A percentile compares a stretch with the other conserved stretches of the same genome.
Evolutionary conservation across 352 stramenopile genomes (phyloP).

Genomic region (Elongisporangium senticosum): DNA sequence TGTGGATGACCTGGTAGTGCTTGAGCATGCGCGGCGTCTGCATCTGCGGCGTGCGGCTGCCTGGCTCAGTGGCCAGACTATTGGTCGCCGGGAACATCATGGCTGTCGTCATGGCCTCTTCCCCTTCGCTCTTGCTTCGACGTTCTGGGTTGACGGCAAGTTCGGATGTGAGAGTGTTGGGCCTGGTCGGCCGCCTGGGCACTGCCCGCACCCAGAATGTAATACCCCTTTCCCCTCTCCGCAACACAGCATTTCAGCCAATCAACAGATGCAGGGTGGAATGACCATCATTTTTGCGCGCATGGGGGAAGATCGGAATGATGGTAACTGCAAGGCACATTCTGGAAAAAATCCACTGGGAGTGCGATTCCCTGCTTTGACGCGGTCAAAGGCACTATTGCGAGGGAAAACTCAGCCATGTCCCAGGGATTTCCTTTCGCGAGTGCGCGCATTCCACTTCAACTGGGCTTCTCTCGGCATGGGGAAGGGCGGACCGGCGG

Average conservation of each 20-base stretch:
- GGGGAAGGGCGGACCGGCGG: neutral
- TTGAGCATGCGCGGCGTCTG: slow-evolving; percentile 52
- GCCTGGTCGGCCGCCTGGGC: neutral
- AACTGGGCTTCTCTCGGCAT: neutral
- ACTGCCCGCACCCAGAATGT: neutral
- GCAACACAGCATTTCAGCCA: slow-evolving; percentile 1
- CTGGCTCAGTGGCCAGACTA: neutral
- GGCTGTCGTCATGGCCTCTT: neutral
- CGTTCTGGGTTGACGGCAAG: neutral
- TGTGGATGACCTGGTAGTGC: slow-evolving; percentile 74
- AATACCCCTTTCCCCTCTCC: too few relatives aligned
- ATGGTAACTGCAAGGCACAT: slow-evolving; percentile 11
- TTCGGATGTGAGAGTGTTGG: neutral
- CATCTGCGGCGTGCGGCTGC: slow-evolving; percentile 3
- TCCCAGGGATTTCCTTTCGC: neutral
- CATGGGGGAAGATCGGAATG: slow-evolving; percentile 12
- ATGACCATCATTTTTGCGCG: slow-evolving; percentile 21
- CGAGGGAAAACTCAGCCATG: neutral
- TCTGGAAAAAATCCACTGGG: slow-evolving; percentile 25
- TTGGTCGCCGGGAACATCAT: neutral
- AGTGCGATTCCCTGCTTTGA: neutral
- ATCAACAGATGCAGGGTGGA: neutral
- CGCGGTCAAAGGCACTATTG: neutral
- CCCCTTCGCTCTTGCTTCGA: neutral
- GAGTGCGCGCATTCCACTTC: neutral